Conservation (phyloP, 805 yeast species). For the Hanseniaspora mollemarum region DNA sequence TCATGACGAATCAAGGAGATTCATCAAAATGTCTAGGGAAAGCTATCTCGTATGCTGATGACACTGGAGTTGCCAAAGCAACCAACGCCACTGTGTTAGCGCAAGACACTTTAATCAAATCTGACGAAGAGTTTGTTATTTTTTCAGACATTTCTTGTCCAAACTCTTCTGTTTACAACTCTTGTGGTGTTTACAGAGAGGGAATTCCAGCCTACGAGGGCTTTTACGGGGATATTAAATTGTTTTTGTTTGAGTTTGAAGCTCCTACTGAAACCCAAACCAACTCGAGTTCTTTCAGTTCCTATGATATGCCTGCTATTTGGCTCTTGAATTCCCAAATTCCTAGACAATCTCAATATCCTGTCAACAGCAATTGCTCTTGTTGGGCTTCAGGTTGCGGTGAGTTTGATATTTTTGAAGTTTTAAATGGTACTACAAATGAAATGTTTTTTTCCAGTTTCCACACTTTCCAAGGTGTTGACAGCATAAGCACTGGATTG, state of each 20-base stretch:
- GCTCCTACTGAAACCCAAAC: constrained; percentile 47
- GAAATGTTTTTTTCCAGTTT: constrained; percentile 51
- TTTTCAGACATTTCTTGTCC: constrained; percentile 51
- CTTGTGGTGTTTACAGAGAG: constrained; percentile 68
- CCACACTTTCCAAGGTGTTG: constrained; percentile 62
- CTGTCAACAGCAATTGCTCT: constrained; percentile 47
- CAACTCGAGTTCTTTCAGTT: constrained; percentile 27
- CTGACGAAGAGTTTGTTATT: constrained; percentile 50
- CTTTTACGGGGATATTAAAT: constrained; percentile 51
- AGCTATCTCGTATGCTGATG: constrained; percentile 51
- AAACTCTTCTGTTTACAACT: constrained; percentile 41
- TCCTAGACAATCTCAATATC: constrained; percentile 66
- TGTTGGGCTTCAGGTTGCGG: constrained; percentile 75
- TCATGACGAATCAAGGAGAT: constrained; percentile 52
- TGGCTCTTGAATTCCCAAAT: constrained; percentile 65
- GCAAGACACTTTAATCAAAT: constrained; percentile 38
- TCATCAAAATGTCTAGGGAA: constrained; percentile 54
- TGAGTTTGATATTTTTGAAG: constrained; percentile 67
- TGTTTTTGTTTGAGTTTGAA: constrained; percentile 60
- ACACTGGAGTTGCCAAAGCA: constrained; percentile 44
- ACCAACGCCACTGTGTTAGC: constrained; percentile 38
- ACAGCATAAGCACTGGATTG: constrained; percentile 49
- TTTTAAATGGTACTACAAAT: constrained; percentile 50
- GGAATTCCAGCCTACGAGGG: constrained; percentile 70
- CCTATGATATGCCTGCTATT: constrained; percentile 60